These are phyloP conservation scores for Angophora floribunda DNA, from an alignment of 345 rosid genomes.

Conservation along the genomic window DNA sequence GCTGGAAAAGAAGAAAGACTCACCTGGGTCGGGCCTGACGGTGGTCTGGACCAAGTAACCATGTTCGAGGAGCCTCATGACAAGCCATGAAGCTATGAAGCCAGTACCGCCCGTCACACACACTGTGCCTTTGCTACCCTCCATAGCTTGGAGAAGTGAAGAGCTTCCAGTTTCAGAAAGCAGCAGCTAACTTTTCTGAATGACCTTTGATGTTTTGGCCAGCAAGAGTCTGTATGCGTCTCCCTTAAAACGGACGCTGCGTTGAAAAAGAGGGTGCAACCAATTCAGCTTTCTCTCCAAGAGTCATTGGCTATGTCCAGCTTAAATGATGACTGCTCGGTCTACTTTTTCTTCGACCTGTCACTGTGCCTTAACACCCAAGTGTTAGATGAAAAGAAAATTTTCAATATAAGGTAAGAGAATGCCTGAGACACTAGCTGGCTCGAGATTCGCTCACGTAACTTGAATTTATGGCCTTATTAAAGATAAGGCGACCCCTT, in stretches of 20 bases:
- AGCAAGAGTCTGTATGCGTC: background rate
- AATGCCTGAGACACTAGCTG: background rate
- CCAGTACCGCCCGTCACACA: slow-evolving; percentile 56
- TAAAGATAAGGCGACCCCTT: background rate
- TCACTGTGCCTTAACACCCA: background rate
- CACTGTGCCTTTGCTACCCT: slow-evolving; percentile 8
- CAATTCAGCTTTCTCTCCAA: background rate
- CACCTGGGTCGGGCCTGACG: slow-evolving; percentile 27
- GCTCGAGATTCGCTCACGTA: background rate
- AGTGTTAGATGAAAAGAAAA: background rate
- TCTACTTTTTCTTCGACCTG: background rate
- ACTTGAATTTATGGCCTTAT: background rate
- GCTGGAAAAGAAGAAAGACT: background rate
- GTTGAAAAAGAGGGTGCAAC: background rate
- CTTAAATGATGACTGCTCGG: background rate
- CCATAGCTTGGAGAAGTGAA: background rate
- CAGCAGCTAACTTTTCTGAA: background rate
- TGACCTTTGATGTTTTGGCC: background rate
- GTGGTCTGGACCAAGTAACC: slow-evolving; percentile 47
- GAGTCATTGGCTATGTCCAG: background rate
- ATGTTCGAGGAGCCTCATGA: slow-evolving; percentile 38
- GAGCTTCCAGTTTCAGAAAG: background rate
- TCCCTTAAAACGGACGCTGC: background rate
- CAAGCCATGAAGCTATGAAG: slow-evolving; percentile 46
- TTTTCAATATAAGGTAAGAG: background rate